Evolutionary conservation across 169 alveolate genomes (phyloP).

Genomic region (Cyclospora cayetanensis): DNA sequence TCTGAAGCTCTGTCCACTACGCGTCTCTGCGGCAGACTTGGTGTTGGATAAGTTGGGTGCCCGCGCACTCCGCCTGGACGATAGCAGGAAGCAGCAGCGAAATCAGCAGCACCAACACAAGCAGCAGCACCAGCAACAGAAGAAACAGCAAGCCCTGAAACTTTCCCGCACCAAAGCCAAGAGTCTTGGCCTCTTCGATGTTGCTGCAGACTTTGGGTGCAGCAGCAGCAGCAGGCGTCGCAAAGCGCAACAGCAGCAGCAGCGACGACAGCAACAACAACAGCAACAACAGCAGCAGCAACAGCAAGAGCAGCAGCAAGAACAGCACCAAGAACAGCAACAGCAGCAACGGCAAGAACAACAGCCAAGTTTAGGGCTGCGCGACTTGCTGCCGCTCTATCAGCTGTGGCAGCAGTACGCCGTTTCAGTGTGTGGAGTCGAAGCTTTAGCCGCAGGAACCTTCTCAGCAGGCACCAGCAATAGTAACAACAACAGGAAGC

Average conservation of each 20-base stretch:
- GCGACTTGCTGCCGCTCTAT: conserved; percentile 6
- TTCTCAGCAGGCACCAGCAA: neutral
- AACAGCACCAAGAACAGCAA: neutral
- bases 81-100: conserved; percentile 14
- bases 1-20: conserved; percentile 62
- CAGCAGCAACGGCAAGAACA: conserved; percentile 22
- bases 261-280: neutral
- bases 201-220: neutral
- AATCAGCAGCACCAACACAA: neutral
- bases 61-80: conserved; percentile 61
- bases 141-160: neutral
- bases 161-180: conserved; percentile 63
- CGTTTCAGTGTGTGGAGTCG: conserved; percentile 17
- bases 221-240: conserved; percentile 29
- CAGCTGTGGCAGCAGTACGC: conserved; percentile 59
- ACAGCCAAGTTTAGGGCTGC: conserved; percentile 12
- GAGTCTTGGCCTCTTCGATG: conserved; percentile 58
- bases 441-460: conserved; percentile 31
- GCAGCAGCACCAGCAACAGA: conserved; percentile 50
- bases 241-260: conserved; percentile 11
- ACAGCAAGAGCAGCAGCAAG: conserved; percentile 40
- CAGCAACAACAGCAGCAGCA: conserved; percentile 36
- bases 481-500: neutral
- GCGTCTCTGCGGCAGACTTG: conserved; percentile 50
- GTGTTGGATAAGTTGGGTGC: conserved; percentile 30